Evolutionary conservation across 78 protist genomes (phyloP), one percentile per base, ranked within the genome.

Genomic region (Chrysochromulina tobinii): DNA sequence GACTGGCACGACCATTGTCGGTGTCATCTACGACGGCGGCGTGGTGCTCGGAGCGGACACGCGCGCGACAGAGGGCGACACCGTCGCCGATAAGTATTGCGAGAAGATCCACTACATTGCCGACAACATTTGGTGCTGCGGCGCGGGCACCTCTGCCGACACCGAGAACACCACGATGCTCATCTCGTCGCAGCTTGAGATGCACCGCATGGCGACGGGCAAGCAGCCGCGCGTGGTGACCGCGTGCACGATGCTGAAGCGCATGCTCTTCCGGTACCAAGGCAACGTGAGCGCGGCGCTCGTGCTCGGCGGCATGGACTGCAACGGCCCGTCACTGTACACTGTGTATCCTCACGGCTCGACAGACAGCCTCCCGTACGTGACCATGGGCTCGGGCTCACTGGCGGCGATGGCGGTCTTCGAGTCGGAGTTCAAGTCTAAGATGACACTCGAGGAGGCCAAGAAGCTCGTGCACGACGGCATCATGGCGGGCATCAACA

Each of bases 91-190:
- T 94, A 98, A 98, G 97, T 96, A 97, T 93, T 99, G 99, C 94
- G 94, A 96, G 88, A 99, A 99, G 96, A 96, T 98, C 87, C 99
- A 99, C 93, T 96, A 97, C 95, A 97, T 99, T 15, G 98, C 99
- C 20, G 97, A 96, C 81, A 98, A 98, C 87, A 97, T 99, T n/a
- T 97, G 88, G 67, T 98, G 99, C 94, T 96, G 99, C 69, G 99
- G 99, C 23, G 99, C 99, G 3, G 99, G 99, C 38, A 99, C 99
- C 0, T 97, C 99, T 0, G 99, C 99, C 1, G 99, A 99, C 91
- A 96, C 98, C 17, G 99, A 98, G 61, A 68, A 84, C 21, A 77
- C 88, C 20, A 91, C 93, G 50, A 79, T 27, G 58, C 81, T 96
- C 81, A 94, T 96, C 59, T 7, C 94, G n/a, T 72, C 95, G 7